phyloP scores from a whole-genome alignment of 768 basidiomycete genomes.

The Galerina sulciceps region DNA sequence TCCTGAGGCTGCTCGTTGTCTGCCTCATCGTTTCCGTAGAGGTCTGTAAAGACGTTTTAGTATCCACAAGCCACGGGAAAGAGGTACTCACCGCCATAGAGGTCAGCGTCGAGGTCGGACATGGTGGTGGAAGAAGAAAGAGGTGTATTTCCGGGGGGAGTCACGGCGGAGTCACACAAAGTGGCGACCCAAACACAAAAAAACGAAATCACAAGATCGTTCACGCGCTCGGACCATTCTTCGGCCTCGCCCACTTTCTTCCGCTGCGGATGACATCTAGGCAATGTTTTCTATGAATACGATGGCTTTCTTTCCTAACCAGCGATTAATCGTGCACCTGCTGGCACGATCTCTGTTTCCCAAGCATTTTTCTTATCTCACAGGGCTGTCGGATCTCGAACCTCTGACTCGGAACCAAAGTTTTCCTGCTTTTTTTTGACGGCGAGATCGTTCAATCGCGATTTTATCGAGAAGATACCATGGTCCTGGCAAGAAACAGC shows the following conservation, averaged over 20 bases:
- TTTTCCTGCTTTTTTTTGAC: background rate
- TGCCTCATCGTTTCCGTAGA: slow-evolving; percentile 75
- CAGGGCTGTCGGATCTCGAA: slow-evolving; percentile 2
- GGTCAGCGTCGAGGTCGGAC: slow-evolving; percentile 88
- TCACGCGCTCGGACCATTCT: slow-evolving; percentile 29
- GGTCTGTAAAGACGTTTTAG: slow-evolving; percentile 45
- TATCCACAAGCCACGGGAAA: background rate
- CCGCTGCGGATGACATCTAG: background rate
- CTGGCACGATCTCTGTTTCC: no score
- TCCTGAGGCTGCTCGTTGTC: slow-evolving; percentile 51
- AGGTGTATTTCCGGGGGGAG: slow-evolving; percentile 15
- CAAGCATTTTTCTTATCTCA: background rate
- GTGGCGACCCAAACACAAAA: slow-evolving; percentile 15
- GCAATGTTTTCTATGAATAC: background rate
- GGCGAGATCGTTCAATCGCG: background rate
- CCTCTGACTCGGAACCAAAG: background rate
- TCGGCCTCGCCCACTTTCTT: background rate
- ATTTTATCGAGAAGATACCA: background rate
- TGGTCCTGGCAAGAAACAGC: background rate
- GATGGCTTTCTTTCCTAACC: background rate
- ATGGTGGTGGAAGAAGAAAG: slow-evolving; percentile 47
- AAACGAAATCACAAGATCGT: slow-evolving; percentile 20
- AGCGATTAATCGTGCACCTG: no score
- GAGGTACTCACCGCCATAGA: slow-evolving; percentile 77
- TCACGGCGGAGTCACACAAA: slow-evolving; percentile 8